These are phyloP conservation scores for Neoboletus brunneissimus DNA, from an alignment of 768 basidiomycete genomes.

Conservation along the genomic window DNA sequence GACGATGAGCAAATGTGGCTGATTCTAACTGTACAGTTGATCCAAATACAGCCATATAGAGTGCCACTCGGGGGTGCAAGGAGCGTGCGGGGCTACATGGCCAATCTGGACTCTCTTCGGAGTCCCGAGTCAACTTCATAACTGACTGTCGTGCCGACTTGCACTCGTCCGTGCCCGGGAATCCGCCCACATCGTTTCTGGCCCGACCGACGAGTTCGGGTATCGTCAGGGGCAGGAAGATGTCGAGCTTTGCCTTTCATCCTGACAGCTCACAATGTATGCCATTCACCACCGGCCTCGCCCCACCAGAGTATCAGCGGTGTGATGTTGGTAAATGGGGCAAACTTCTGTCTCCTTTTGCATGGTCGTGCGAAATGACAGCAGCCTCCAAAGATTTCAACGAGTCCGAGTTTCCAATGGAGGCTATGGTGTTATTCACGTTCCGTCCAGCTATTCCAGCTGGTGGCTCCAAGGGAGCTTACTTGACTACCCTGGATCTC, in stretches of 20 bases:
- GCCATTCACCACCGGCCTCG: not conserved
- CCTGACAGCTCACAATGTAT: not conserved
- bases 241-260: not conserved
- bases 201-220: not conserved
- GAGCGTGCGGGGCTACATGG: too few species aligned
- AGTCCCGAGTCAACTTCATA: too few species aligned
- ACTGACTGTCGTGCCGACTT: too few species aligned
- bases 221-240: not conserved
- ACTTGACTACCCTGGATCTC: too few species aligned
- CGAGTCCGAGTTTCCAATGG: too few species aligned
- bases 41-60: constrained; percentile 28
- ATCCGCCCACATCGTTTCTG: not conserved
- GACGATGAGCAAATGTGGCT: constrained; percentile 30
- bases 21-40: constrained; percentile 32
- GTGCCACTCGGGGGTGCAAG: not conserved
- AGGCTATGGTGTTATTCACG: too few species aligned
- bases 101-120: too few species aligned
- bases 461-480: too few species aligned
- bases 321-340: not conserved
- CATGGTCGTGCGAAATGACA: not conserved
- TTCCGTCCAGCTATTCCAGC: too few species aligned
- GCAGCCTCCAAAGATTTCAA: too few species aligned
- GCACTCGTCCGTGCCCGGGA: too few species aligned
- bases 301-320: not conserved
- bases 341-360: not conserved